Base-by-base conservation (phyloP, 352 stramenopile genomes). In the Aphanomyces stellatus region DNA sequence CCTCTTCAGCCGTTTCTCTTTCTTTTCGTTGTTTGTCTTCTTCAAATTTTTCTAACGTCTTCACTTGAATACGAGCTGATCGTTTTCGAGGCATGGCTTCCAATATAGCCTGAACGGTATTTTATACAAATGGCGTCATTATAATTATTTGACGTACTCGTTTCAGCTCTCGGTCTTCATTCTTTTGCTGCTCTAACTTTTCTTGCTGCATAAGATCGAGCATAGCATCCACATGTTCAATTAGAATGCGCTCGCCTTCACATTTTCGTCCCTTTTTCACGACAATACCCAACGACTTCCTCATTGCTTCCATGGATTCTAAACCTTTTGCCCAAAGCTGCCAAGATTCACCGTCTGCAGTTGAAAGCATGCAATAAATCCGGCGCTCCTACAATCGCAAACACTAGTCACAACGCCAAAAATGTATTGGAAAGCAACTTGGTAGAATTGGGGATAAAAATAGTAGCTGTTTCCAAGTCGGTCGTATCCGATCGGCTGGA, bases 401-500 rank as follows among this genome's bases (percentile, higher is more conserved):
- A 51, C 42, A 24, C 42, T 5, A 51, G 6, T 27, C 19, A 51
- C 17, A 43, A 17, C 8, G 8, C 13, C 24, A 53, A 15, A 30
- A 28, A 53, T 53, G 13, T 3, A 53, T 53, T 28, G 17, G 7
- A 30, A 22, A 53, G 13, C 19, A 53, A 57, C 49, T 11, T 22
- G 78, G 65, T 90, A 94, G 61, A 94, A 94, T 72, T 94, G 83
- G 7, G 85, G 81, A 56, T 91, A 94, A 69, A 90, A 94, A 56
- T 84, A 94, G 67, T 81, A 94, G 8, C 80, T 51, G 35, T 92
- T 91, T 11, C 85, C 85, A 13, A 73, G 77, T 11, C 85, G 85
- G 51, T 94, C 85, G 13, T 80, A 77, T 17, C 85, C 85, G 8
- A 94, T 62, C 2, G 85, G 83, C 55, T 91, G 82, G 7, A 91